Base-by-base conservation (phyloP, 352 stramenopile species). In the Phytophthora capsici region DNA sequence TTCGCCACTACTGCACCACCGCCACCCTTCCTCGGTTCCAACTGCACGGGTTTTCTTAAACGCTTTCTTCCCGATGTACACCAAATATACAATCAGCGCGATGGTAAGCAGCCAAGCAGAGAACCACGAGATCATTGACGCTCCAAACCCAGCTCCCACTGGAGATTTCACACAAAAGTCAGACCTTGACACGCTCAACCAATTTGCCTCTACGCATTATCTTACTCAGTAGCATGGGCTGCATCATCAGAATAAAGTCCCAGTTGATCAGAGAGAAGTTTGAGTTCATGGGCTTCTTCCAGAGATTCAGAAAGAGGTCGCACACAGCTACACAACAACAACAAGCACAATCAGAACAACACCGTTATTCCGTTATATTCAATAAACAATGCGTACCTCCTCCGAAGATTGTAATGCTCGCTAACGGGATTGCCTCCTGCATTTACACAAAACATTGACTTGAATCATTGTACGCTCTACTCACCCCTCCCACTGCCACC, bases 181-280 rank as follows among this genome's bases (percentile, higher is more conserved):
- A 45, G 1, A 51, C 13, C 46, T 55, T 22, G 17, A 26, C n/a
- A 49, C 4, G 16, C 14, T 13, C 6, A n/a, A 20, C 13, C 22
- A 16, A 12, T 12, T 23, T 20, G 20, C 8, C 38, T 34, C 20
- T 34, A 60, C 14, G 20, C 6, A 28, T 20, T 40, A 10, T 46
- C 66, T 48, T 71, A 81, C 73, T 75, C 8, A 82, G 57, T 51
- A 82, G 47, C 66, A 96, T 80, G 10, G 95, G 95, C 75, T 98
- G 91, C 93, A 98, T 98, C 4, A 97, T 76, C 14, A 98, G 44
- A 43, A 98, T 96, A 16, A 98, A 73, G 71, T 98, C 91, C 95
- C 95, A 98, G 75, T 98, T 91, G 16, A 98, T 88, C 8, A 98
- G 68, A 16, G 93, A 87, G 25, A 86, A 65, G 47, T 61, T 72